Evolutionary conservation across 805 yeast species (phyloP), one percentile per base, ranked within the genome.

Genomic region (Starmerella sp.): DNA sequence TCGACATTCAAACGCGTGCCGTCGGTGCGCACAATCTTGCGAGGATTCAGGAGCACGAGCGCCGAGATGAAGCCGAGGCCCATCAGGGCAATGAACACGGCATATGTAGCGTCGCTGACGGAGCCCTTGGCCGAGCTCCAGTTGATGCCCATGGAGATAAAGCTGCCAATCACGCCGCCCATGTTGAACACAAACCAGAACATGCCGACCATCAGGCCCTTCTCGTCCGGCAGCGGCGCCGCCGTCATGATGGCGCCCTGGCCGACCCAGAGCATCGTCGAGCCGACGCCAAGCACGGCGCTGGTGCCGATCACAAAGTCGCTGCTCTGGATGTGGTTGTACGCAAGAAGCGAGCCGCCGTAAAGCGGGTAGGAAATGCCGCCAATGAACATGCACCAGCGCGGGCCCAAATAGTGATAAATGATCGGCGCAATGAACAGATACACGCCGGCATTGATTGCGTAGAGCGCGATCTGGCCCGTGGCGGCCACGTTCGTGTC

Each of bases 101-200:
- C 73, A 61, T 71, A 80, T 29, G 84, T 78, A 38, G 79, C 77
- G 56, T 76, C 77, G 29, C 62, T 58, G n/a, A 72, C 76, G 6
- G 75, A 65, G 13, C 66, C 67, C 32, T 64, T 62, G 1, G 45
- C 37, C 51, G 73, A 71, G 56, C 74, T 62, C 64, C 77, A 67
- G 64, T 77, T 79, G 60, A 76, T 69, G 37, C 77, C 82, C 66
- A 80, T 75, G 29, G 82, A 80, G 58, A 80, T 76, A 52, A 77
- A 69, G 14, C 78, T 72, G 48, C 84, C 84, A 58, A 80, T 77
- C 48, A 78, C 82, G 11, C 80, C 83, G 63, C 84, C 84, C 63
- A 78, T 68, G 69, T 80, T 79, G 72, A 80, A 80, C 54, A 79
- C 74, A 56, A 77, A 71, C 84, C 84, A 80, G 64, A 78, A 79